A percentile compares a stretch with the other conserved stretches of the same genome.
Evolutionary conservation across 345 rosid species (phyloP).

Genomic region (Adansonia digitata): DNA sequence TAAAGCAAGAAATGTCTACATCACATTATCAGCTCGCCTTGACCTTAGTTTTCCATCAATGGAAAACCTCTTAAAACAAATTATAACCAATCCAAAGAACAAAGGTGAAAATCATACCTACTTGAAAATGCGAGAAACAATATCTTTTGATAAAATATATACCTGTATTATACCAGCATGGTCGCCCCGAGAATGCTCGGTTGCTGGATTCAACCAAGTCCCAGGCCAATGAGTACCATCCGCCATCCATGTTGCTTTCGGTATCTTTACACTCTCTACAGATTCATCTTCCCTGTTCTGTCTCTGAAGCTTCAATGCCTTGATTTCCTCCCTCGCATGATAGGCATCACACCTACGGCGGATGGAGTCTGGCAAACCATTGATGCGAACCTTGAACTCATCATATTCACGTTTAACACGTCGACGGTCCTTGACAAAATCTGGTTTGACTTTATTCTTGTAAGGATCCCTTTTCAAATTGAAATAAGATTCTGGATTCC

Average conservation of each 20-base stretch:
- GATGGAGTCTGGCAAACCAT: conserved; percentile 88
- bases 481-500: conserved; percentile 93
- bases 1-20: not conserved
- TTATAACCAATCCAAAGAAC: not conserved
- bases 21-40: not conserved
- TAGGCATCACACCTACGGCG: conserved; percentile 94
- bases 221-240: too few relatives aligned
- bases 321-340: conserved; percentile 84
- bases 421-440: conserved; percentile 91
- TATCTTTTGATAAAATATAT: not conserved
- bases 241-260: conserved; percentile 99
- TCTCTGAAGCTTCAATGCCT: conserved; percentile 87
- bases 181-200: conserved; percentile 81
- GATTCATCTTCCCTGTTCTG: conserved; percentile 68
- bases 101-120: not conserved
- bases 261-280: conserved; percentile 68
- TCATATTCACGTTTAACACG: conserved; percentile 92
- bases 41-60: not conserved
- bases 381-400: conserved; percentile 91
- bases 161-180: conserved; percentile 97
- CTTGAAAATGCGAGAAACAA: not conserved
- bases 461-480: too few relatives aligned
- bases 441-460: conserved; percentile 78
- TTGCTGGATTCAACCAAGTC: conserved; percentile 63
- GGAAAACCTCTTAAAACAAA: not conserved